Base-by-base conservation (phyloP, 768 basidiomycete species). In the Mycena crocata region DNA sequence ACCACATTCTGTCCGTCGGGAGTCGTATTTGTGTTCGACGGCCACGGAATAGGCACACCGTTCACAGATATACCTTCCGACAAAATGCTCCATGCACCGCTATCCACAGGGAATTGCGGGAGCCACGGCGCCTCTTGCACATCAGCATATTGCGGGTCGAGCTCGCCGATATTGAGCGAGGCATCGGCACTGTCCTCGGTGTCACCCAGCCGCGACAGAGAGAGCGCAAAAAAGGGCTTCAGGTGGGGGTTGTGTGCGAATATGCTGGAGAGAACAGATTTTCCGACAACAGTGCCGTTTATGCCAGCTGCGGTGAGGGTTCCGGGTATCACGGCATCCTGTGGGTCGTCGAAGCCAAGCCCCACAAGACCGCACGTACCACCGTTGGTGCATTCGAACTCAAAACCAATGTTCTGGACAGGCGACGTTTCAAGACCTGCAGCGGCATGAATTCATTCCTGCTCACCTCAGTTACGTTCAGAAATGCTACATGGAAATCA, bases 391-490 rank as follows among this genome's bases (percentile, higher is more conserved):
- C 46, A 46, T 42, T 19, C 6, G 24, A 19, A 15, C 50, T 60
- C 44, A 24, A 61, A 24, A 10, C 1, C n/a, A n/a, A n/a, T n/a
- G n/a, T n/a, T n/a, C n/a, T n/a, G n/a, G n/a, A n/a, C n/a, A n/a
- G n/a, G n/a, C n/a, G n/a, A n/a, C n/a, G n/a, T n/a, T n/a, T n/a
- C n/a, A n/a, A n/a, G n/a, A n/a, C n/a, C n/a, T n/a, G n/a, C n/a
- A n/a, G 7, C 17, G 4, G n/a, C 21, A 21, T 14, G 3, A 40
- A 39, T 19, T 23, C 28, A 37, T 17, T 23, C 6, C 3, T 21
- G 39, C 35, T 35, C 32, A 61, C 59, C 46, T 51, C 26, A 9
- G 49, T 51, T 9, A 50, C 59, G 28, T 61, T 61, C 7, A 61
- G 14, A 23, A 61, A 61, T 5, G 59, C 59, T 61, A 30, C 6